Conservation (phyloP, 768 basidiomycete species). For the Lentinus tigrinus region DNA sequence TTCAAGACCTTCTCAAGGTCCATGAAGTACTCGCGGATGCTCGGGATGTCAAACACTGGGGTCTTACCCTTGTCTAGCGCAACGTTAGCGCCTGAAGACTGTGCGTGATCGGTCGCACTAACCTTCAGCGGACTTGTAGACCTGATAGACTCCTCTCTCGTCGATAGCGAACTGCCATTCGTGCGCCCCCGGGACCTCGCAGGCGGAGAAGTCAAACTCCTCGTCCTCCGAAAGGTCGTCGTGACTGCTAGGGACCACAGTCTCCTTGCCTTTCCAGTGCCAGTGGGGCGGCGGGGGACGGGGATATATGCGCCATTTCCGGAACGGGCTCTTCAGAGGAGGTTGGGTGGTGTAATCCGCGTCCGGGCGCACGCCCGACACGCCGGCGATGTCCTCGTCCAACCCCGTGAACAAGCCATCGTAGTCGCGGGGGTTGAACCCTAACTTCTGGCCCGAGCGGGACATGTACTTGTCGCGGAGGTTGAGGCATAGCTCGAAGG, state of each 20-base stretch:
- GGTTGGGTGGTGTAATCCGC: slow-evolving; percentile 35
- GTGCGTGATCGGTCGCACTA: not conserved
- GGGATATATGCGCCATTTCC: slow-evolving; percentile 89
- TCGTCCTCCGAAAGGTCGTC: slow-evolving; percentile 34
- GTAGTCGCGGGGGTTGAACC: slow-evolving; percentile 92
- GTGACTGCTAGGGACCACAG: slow-evolving; percentile 20
- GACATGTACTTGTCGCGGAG: slow-evolving; percentile 95
- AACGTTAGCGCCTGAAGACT: slow-evolving; percentile 11
- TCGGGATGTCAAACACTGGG: slow-evolving; percentile 77
- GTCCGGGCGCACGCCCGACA: slow-evolving; percentile 68
- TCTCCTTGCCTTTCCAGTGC: slow-evolving; percentile 68
- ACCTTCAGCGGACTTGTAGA: slow-evolving; percentile 55
- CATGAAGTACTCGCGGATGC: slow-evolving; percentile 91
- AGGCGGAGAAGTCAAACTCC: slow-evolving; percentile 72
- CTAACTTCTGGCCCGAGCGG: slow-evolving; percentile 84
- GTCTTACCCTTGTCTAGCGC: slow-evolving; percentile 31
- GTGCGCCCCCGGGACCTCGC: slow-evolving; percentile 69
- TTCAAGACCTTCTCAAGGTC: slow-evolving; percentile 90
- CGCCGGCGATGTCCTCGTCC: slow-evolving; percentile 57
- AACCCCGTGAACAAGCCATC: slow-evolving; percentile 77
- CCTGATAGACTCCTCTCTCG: slow-evolving; percentile 87
- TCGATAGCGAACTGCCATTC: slow-evolving; percentile 71
- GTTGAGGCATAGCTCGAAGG: slow-evolving; percentile 82
- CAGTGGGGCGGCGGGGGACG: slow-evolving; percentile 93
- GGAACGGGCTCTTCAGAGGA: slow-evolving; percentile 33